These are phyloP conservation scores for Ceratocystis diversiconidia DNA, from an alignment of 2,329 filamentous ascomycete genomes.

Conservation along the genomic window DNA sequence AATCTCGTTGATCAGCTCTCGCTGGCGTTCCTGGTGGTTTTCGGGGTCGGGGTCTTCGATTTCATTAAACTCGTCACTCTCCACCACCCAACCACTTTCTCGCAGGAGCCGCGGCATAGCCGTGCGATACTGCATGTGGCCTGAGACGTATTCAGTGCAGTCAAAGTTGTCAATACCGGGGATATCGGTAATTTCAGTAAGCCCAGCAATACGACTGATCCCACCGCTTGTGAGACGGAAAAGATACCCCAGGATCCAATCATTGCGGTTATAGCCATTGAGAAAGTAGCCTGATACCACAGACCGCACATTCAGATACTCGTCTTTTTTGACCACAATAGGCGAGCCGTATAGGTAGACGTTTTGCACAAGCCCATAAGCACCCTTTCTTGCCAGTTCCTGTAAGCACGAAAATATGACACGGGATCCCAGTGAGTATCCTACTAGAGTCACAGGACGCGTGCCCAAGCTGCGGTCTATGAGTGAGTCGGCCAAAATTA, in stretches of 20 bases:
- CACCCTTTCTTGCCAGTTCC: constrained; percentile 72
- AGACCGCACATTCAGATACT: constrained; percentile 67
- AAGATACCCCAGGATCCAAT: constrained; percentile 94
- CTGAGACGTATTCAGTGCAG: constrained; percentile 69
- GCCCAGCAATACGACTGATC: constrained; percentile 73
- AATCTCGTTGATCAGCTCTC: constrained; percentile 90
- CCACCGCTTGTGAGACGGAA: constrained; percentile 90
- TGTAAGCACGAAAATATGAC: constrained; percentile 86
- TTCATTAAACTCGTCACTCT: constrained; percentile 87
- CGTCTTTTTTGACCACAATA: constrained; percentile 79
- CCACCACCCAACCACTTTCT: constrained; percentile 79
- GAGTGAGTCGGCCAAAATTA: constrained; percentile 87
- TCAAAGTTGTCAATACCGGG: constrained; percentile 79
- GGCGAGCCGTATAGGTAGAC: constrained; percentile 91
- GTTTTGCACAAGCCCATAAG: constrained; percentile 79
- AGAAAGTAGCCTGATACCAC: constrained; percentile 86
- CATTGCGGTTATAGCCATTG: constrained; percentile 85
- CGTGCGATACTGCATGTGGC: constrained; percentile 91
- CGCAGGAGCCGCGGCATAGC: constrained; percentile 81
- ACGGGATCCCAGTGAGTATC: constrained; percentile 82
- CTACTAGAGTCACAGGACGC: constrained; percentile 80
- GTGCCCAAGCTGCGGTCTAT: constrained; percentile 85
- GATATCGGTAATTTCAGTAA: constrained; percentile 61
- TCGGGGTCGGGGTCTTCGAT: constrained; percentile 97
- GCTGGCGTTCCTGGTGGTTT: constrained; percentile 72